A percentile compares a stretch with the other conserved stretches of the same genome.
Conservation (phyloP, 1,284 basidiomycete genomes). For the Violaceomyces palustris region DNA sequence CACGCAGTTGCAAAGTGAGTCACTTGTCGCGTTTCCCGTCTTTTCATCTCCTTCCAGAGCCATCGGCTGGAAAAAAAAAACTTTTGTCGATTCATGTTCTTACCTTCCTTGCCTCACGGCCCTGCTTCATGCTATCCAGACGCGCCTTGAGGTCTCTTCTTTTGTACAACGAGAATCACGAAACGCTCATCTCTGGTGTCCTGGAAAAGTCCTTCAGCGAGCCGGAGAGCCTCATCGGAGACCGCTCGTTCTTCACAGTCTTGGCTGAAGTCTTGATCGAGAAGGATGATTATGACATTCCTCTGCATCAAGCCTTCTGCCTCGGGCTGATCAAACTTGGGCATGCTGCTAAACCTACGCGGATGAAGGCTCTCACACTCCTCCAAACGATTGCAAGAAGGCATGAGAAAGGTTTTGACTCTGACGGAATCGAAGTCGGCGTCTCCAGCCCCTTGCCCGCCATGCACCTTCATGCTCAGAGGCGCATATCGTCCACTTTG, state of each 20-base stretch:
- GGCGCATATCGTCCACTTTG: conserved; percentile 69
- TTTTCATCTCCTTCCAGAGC: no score
- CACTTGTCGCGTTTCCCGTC: no score
- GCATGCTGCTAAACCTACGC: conserved; percentile 71
- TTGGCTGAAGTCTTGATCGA: conserved; percentile 69
- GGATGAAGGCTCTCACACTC: conserved; percentile 72
- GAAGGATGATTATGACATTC: conserved; percentile 62
- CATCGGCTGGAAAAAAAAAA: no score
- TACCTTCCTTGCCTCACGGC: no score
- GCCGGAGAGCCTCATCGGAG: conserved; percentile 54
- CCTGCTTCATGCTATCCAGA: no score
- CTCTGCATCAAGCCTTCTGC: conserved; percentile 71
- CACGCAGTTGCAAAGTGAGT: conserved; percentile 56
- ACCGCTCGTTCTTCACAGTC: conserved; percentile 68
- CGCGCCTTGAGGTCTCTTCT: conserved; percentile 74
- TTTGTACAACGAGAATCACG: conserved; percentile 61
- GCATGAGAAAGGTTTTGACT: no score
- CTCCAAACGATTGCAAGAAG: conserved; percentile 66
- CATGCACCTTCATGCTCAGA: conserved; percentile 75
- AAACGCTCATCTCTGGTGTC: conserved; percentile 65
- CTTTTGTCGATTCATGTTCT: no score
- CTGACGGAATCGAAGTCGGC: conserved; percentile 68
- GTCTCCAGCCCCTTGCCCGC: conserved; percentile 69
- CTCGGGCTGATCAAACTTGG: conserved; percentile 80
- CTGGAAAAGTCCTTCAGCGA: conserved; percentile 69